These are phyloP conservation scores for Pleurotus citrinopileatus DNA, from an alignment of 768 basidiomycete species.

Conservation along the genomic window DNA sequence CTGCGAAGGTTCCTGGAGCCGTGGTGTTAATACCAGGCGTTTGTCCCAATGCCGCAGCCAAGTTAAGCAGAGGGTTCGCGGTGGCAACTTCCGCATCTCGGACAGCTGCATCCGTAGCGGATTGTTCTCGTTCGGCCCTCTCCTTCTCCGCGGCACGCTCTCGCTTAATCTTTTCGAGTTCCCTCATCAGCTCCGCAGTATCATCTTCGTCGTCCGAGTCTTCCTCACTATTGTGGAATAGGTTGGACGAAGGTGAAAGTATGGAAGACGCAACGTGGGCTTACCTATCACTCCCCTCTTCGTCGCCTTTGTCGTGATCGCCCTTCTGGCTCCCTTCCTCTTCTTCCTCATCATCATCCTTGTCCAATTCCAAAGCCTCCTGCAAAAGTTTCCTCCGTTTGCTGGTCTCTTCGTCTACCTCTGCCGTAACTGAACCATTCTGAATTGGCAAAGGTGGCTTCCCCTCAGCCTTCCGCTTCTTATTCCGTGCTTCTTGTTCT, in stretches of 20 bases:
- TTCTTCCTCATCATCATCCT: conserved; percentile 76
- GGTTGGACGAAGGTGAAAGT: neutral
- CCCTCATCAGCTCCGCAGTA: conserved; percentile 89
- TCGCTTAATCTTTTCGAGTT: conserved; percentile 97
- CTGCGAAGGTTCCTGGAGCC: conserved; percentile 80
- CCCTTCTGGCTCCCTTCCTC: conserved; percentile 25
- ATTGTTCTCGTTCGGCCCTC: conserved; percentile 73
- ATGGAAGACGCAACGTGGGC: neutral
- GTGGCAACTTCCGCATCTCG: conserved; percentile 85
- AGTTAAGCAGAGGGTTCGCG: conserved; percentile 85
- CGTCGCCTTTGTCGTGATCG: conserved; percentile 33
- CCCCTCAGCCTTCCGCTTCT: conserved; percentile 92
- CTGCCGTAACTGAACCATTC: conserved; percentile 21
- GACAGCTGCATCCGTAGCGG: conserved; percentile 52
- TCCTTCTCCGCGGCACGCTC: conserved; percentile 94
- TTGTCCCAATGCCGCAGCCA: conserved; percentile 87
- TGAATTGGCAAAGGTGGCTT: conserved; percentile 47
- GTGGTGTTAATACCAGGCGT: conserved; percentile 71
- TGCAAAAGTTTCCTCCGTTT: conserved; percentile 88
- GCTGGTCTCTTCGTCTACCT: conserved; percentile 56
- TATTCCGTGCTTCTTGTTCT: conserved; percentile 83
- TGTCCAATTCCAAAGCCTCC: conserved; percentile 84
- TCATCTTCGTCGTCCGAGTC: conserved; percentile 72
- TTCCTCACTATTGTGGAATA: conserved; percentile 40
- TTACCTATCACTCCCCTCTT: conserved; percentile 51